A percentile compares a stretch with the other conserved stretches of the same genome.
These are phyloP conservation scores for Lentinula sp. DNA, from an alignment of 768 basidiomycete genomes.

Conservation along the genomic window DNA sequence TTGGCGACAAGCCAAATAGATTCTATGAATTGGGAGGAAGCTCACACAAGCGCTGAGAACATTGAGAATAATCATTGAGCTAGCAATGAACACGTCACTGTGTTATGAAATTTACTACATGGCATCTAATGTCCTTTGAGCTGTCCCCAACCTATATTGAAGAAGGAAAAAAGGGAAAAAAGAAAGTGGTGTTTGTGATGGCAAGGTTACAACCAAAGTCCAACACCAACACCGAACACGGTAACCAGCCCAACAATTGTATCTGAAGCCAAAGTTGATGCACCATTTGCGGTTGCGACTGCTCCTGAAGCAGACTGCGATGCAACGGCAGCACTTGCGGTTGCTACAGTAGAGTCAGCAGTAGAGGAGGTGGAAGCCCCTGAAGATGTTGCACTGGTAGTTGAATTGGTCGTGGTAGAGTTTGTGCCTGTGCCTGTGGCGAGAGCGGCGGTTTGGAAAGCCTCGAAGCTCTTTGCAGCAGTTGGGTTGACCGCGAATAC, in stretches of 20 bases:
- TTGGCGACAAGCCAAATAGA: no score
- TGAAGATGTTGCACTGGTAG: slow-evolving; percentile 7
- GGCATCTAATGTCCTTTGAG: not conserved
- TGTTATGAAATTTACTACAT: not conserved
- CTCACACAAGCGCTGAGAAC: not conserved
- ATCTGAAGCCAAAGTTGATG: not conserved
- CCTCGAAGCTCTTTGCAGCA: slow-evolving; percentile 32
- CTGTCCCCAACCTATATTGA: not conserved
- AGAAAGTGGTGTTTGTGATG: not conserved
- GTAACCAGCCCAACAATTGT: not conserved
- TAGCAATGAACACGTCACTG: not conserved
- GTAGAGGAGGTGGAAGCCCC: slow-evolving; percentile 6
- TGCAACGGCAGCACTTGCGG: not conserved
- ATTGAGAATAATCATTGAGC: not conserved
- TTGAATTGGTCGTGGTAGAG: slow-evolving; percentile 10
- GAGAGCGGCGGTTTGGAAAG: slow-evolving; percentile 28
- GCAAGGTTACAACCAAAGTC: not conserved
- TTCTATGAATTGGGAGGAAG: no score
- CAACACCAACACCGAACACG: not conserved
- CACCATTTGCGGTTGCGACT: not conserved
- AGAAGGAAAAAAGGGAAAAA: not conserved
- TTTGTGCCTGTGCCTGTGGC: slow-evolving; percentile 14
- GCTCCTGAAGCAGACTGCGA: not conserved
- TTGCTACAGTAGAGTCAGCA: not conserved
- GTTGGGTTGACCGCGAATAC: slow-evolving; percentile 46